Conservation (phyloP, 345 rosid species). For the Bruguiera gymnorhiza region DNA sequence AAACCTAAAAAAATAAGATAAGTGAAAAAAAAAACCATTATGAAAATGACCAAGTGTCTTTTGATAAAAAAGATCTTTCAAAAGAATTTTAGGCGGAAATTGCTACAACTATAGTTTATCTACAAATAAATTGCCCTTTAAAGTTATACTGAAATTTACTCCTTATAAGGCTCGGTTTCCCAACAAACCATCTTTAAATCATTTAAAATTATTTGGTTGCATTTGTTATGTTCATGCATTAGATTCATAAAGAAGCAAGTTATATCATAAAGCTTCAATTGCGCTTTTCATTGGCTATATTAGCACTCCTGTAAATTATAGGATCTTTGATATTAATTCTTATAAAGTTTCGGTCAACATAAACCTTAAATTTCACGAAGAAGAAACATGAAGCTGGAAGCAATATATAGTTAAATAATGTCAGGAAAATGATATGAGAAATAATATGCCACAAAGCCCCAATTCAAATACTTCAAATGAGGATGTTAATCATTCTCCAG, state of each 20-base stretch:
- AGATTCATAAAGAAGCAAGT: not conserved
- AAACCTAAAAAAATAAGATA: not conserved
- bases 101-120: not conserved
- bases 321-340: not conserved
- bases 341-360: not conserved
- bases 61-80: not conserved
- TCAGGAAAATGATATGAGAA: too few species aligned
- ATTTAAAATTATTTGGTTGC: not conserved
- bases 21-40: not conserved
- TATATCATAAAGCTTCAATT: not conserved
- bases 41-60: not conserved
- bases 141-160: fast-evolving
- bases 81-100: not conserved
- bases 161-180: not conserved
- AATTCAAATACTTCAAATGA: not conserved
- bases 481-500: not conserved
- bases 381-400: not conserved
- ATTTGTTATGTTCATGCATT: not conserved
- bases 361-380: not conserved
- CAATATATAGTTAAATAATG: not conserved
- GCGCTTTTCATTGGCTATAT: not conserved
- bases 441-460: fast-evolving
- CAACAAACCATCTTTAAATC: not conserved
- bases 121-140: not conserved
- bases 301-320: not conserved